Conservation (phyloP, 352 stramenopile species). For the Pythium brachiatum region DNA sequence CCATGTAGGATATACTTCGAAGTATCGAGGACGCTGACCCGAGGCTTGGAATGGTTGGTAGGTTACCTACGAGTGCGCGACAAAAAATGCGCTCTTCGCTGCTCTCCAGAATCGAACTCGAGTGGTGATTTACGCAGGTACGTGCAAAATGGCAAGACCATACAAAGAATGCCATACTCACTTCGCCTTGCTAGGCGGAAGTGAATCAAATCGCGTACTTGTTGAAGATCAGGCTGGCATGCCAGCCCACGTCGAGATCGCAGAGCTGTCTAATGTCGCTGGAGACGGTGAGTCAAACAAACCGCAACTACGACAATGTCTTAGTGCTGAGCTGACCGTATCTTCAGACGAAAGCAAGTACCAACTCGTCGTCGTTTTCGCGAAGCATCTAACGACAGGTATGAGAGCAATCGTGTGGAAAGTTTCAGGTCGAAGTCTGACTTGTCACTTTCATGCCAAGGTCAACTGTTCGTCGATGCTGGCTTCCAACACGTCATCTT, state of each 20-base stretch:
- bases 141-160: no score
- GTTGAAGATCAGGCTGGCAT: constrained; percentile 27
- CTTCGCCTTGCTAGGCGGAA: neutral
- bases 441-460: constrained; percentile 18
- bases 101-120: constrained; percentile 9
- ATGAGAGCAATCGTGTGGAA: neutral
- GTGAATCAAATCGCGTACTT: constrained; percentile 8
- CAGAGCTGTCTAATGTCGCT: constrained; percentile 8
- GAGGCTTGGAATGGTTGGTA: no score
- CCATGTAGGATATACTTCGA: no score
- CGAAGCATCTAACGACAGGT: constrained; percentile 20
- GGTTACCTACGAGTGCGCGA: constrained; percentile 25
- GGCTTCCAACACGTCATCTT: constrained; percentile 54
- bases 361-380: constrained; percentile 21
- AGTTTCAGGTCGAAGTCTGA: neutral
- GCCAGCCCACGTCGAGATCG: constrained; percentile 9
- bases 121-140: constrained; percentile 27
- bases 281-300: constrained; percentile 16
- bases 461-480: constrained; percentile 45
- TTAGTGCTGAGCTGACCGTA: no score
- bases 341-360: constrained; percentile 7
- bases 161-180: neutral
- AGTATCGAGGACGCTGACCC: no score
- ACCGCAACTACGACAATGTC: no score
- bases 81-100: constrained; percentile 15